Percentiles rank a stretch among this genome's conserved stretches.
phyloP scores from a whole-genome alignment of 1,284 basidiomycete species.

The Malassezia arunalokei region DNA sequence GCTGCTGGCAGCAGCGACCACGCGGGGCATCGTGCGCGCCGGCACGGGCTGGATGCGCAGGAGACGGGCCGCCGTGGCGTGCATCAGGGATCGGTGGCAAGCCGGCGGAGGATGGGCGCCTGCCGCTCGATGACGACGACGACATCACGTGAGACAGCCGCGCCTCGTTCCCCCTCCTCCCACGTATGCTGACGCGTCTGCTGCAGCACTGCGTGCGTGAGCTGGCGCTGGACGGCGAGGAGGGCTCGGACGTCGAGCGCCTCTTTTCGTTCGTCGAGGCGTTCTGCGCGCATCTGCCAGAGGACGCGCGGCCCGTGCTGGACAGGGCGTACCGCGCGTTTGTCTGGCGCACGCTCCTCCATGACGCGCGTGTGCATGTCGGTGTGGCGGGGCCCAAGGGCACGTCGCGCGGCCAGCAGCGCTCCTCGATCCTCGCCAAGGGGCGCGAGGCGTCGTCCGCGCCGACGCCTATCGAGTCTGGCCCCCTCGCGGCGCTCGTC shows the following conservation, averaged over 20 bases:
- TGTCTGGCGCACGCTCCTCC: constrained; percentile 64
- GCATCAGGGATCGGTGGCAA: constrained; percentile 1
- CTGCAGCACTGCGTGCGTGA: constrained; percentile 62
- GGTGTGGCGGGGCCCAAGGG: constrained; percentile 46
- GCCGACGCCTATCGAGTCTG: constrained; percentile 5
- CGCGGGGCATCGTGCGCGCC: not conserved
- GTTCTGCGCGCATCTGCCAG: constrained; percentile 34
- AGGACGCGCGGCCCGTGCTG: constrained; percentile 50
- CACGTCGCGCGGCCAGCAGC: not conserved
- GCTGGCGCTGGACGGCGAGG: constrained; percentile 68
- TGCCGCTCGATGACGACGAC: not conserved
- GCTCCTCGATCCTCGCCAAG: constrained; percentile 5
- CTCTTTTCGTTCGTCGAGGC: constrained; percentile 8
- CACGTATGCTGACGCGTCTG: constrained; percentile 58
- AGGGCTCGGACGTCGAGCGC: constrained; percentile 52
- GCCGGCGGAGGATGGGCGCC: not conserved
- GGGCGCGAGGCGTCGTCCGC: not conserved
- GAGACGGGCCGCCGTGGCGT: not conserved
- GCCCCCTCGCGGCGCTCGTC: constrained; percentile 49
- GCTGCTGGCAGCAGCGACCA: not conserved
- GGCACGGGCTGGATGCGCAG: constrained; percentile 13
- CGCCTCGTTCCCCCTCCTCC: not conserved
- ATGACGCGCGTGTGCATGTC: constrained; percentile 59
- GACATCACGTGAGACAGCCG: not conserved
- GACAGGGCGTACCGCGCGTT: constrained; percentile 67